Percentiles rank a stretch among this genome's conserved stretches.
These are phyloP conservation scores for Senecio squalidus DNA, from an alignment of 140 eudicot genomes.

Conservation along the genomic window DNA sequence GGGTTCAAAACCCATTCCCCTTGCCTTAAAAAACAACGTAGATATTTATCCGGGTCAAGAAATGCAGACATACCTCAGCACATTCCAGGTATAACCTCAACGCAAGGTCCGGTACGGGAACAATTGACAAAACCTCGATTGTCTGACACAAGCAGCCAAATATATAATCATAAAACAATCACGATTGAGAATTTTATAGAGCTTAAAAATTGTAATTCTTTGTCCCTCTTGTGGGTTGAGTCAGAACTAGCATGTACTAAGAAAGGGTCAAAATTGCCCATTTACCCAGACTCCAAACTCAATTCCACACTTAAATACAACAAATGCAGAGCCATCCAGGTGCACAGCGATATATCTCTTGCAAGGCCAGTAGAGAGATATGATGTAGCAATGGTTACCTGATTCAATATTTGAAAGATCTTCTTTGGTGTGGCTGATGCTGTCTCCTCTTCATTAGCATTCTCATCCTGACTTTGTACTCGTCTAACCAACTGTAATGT, in stretches of 20 bases:
- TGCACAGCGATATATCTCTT: background rate
- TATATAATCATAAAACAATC: background rate
- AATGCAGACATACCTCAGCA: conserved; percentile 70
- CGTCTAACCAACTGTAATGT: conserved; percentile 73
- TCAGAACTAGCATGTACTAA: no score
- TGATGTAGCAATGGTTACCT: conserved; percentile 37
- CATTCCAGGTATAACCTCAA: conserved; percentile 83
- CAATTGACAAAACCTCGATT: conserved; percentile 64
- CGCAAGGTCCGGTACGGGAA: conserved; percentile 92
- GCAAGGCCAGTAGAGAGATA: background rate
- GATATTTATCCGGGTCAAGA: background rate
- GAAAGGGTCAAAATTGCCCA: no score
- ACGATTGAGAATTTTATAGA: background rate
- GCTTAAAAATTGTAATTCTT: background rate
- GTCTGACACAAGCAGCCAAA: conserved; percentile 38
- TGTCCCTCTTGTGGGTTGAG: background rate
- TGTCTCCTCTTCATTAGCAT: conserved; percentile 56
- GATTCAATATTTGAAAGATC: conserved; percentile 79
- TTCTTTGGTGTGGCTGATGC: conserved; percentile 79
- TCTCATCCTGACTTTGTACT: conserved; percentile 73
- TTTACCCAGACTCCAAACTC: background rate
- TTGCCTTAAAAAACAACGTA: background rate
- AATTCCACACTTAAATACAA: conserved; percentile 2
- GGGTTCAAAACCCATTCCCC: background rate
- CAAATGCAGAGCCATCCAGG: conserved; percentile 4